Evolutionary conservation across 2,329 filamentous ascomycete species (phyloP).

Genomic region (Fonsecaea nubica): DNA sequence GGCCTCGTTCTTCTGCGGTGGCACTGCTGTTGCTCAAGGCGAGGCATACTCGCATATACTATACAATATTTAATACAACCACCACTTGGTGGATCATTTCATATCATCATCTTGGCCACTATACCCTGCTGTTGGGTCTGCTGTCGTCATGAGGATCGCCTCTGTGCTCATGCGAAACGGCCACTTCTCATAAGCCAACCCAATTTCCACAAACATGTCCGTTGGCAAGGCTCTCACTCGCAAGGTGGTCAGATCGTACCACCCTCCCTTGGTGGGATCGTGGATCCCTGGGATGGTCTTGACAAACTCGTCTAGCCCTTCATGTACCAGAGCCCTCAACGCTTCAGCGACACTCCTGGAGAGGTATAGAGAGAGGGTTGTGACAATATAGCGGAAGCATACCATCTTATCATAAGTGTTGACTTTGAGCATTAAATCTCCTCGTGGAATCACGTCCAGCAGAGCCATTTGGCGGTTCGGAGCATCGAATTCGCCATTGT

Average conservation of each 20-base stretch:
- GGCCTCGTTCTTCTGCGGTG: background rate
- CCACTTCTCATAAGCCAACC: constrained; percentile 38
- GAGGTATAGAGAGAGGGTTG: constrained; percentile 10
- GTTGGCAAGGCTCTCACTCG: constrained; percentile 33
- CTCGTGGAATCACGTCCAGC: constrained; percentile 62
- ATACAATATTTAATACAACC: constrained; percentile 2
- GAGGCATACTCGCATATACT: background rate
- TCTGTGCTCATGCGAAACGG: constrained; percentile 34
- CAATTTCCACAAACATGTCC: constrained; percentile 38
- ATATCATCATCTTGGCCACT: constrained; percentile 7
- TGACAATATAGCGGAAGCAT: constrained; percentile 36
- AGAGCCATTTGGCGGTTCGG: constrained; percentile 31
- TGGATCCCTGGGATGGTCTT: constrained; percentile 34
- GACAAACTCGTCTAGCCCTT: constrained; percentile 35
- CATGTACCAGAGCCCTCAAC: constrained; percentile 29
- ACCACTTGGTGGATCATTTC: constrained; percentile 7
- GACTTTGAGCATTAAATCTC: constrained; percentile 64
- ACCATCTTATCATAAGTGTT: constrained; percentile 35
- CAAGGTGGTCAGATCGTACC: constrained; percentile 34
- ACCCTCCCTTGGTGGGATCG: constrained; percentile 36
- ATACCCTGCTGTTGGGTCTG: constrained; percentile 25
- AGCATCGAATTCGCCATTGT: constrained; percentile 35
- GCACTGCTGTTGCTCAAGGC: background rate
- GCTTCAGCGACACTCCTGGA: constrained; percentile 25
- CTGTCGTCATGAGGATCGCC: constrained; percentile 28